Base-by-base conservation (phyloP, 2,329 filamentous ascomycete species). In the Sclerotiophoma versabilis region DNA sequence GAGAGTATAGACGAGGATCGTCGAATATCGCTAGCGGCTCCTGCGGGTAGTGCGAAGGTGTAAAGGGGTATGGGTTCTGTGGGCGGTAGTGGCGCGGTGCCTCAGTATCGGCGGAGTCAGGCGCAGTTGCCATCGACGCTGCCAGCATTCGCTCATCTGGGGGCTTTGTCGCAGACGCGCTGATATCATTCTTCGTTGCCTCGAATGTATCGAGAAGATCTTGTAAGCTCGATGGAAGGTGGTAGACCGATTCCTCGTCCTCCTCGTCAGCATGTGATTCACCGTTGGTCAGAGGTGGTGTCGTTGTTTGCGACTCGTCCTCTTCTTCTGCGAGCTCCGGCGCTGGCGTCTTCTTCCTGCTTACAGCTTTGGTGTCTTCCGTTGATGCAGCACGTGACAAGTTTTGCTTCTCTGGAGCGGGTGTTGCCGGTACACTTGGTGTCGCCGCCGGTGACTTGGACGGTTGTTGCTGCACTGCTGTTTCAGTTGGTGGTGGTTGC, bases 171-270 rank as follows among this genome's bases (percentile, higher is more conserved):
- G 84, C 80, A 33, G 80, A 78, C 14, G 85, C 81, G 47, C 83
- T 77, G 20, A 85, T 83, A 26, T 89, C 86, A 68, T 86, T 87
- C 77, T 91, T 93, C 2, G 90, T 91, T 12, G 87, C 83, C 74
- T 98, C 93, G 70, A 93, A 97, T 0, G 93, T 92, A 54, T 96
- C 91, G 15, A 98, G 85, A 27, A 99, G 81, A 72, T 99, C 95
- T 69, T 92, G 90, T 48, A 99, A 79, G 25, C 90, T 92, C 6
- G 92, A 86, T 4, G 95, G 95, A 30, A 99, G 84, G 74, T 98
- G 93, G 75, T 93, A 99, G 65, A 97, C 89, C 11, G 90, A 95
- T 76, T 97, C 91, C 56, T 91, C 88, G 17, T 78, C 77, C 49
- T 82, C 80, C n/a, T 77, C 79, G 26, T 81, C 79, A 44, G 77